These are phyloP conservation scores for Fusarium sp. DNA, from an alignment of 2,329 filamentous ascomycete species.

Conservation along the genomic window DNA sequence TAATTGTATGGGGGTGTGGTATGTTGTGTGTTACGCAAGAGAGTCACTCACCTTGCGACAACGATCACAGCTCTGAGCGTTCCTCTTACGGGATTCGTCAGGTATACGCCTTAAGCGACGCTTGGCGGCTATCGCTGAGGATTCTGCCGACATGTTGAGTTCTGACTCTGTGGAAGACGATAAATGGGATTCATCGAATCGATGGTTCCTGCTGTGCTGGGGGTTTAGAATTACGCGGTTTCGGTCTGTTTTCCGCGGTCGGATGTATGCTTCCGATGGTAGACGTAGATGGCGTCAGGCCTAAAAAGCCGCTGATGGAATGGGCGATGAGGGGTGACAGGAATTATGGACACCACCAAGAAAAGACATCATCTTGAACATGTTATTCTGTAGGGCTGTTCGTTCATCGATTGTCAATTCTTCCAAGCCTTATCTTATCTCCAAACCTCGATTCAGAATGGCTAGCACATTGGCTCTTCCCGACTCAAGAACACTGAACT, in stretches of 20 bases:
- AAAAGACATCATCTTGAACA: neutral
- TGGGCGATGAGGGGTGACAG: neutral
- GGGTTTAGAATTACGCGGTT: neutral
- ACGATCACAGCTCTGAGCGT: slow-evolving; percentile 52
- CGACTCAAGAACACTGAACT: slow-evolving; percentile 46
- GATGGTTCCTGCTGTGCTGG: slow-evolving; percentile 18
- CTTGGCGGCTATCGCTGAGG: slow-evolving; percentile 40
- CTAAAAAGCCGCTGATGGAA: slow-evolving; percentile 10
- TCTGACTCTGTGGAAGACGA: neutral
- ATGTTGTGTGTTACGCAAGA: neutral
- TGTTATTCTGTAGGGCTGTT: slow-evolving; percentile 13
- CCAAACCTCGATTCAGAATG: slow-evolving; percentile 18
- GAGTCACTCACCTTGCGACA: slow-evolving; percentile 48
- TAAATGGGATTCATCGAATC: slow-evolving; percentile 31
- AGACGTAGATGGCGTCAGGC: slow-evolving; percentile 24
- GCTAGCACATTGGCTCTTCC: slow-evolving; percentile 40
- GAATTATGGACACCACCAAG: neutral
- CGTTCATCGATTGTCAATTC: neutral
- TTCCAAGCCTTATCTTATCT: neutral
- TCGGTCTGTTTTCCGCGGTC: neutral
- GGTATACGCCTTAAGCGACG: slow-evolving; percentile 50
- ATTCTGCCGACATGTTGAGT: slow-evolving; percentile 21
- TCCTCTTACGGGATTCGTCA: slow-evolving; percentile 51
- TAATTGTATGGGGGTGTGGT: neutral
- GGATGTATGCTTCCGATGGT: slow-evolving; percentile 35